Evolutionary conservation across 2,329 filamentous ascomycete genomes (phyloP), one percentile per base, ranked within the genome.

Genomic region (Phialophora expanda): DNA sequence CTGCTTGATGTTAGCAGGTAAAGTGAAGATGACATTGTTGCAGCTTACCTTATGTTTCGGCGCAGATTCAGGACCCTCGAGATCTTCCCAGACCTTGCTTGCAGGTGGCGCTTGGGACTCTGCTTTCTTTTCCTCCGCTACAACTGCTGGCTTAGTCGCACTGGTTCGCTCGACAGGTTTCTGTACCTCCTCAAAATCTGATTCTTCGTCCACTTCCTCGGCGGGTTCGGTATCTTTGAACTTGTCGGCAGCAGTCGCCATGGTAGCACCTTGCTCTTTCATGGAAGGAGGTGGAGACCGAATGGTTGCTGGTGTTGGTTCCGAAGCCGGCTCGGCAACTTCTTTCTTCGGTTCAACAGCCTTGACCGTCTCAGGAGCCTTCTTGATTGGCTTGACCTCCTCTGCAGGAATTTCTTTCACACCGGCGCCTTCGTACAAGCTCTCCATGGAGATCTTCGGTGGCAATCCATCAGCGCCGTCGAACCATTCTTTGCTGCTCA

Each of bases 371-470:
- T 26, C 84, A 78, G 26, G 82, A 74, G 69, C 66, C 56, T 77
- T 57, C 80, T 76, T 66, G 80, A 76, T 54, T 61, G 81, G 77
- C 22, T 81, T 77, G 12, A 80, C 75, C 9, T 84, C 78, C 26
- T 91, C 87, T 6, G 88, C 81, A 4, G 90, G 76, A 20, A 97
- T 85, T 79, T 97, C 92, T 73, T 90, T 87, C 3, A 92, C 88
- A 5, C 89, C 90, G 68, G 86, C 86, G 62, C 93, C 93, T 48
- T 97, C 92, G 78, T 96, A 98, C 56, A 98, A 79, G 73, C 91
- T 93, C 78, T 96, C 93, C 73, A 99, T 87, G 71, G 95, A 94
- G 75, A 99, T 93, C 85, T 97, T 98, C 66, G 93, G 85, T 7
- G 95, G 93, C 50, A 96, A 79, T 7, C 84, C 92, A 17, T 90